These are phyloP conservation scores for Achaetomium macrosporum DNA, from an alignment of 2,329 filamentous ascomycete genomes.

Conservation along the genomic window DNA sequence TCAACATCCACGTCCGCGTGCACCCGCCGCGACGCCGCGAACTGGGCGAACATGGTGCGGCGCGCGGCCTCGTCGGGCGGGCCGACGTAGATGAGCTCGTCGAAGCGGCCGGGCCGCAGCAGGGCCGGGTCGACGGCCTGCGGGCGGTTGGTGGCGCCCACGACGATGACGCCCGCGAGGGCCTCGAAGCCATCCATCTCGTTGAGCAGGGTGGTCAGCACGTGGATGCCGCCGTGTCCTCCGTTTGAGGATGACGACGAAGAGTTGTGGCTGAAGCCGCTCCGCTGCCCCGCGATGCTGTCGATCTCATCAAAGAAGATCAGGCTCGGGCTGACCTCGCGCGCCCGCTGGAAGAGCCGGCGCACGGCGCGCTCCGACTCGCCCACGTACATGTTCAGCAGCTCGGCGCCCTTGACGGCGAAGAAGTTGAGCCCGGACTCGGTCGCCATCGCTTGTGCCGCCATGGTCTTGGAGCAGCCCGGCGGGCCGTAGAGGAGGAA, in stretches of 20 bases:
- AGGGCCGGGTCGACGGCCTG: constrained; percentile 81
- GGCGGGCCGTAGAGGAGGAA: constrained; percentile 87
- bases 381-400: constrained; percentile 95
- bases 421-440: constrained; percentile 91
- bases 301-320: constrained; percentile 98
- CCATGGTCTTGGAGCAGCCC: constrained; percentile 91
- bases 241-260: constrained; percentile 18
- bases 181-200: constrained; percentile 95
- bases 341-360: constrained; percentile 78
- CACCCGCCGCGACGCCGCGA: constrained; percentile 56
- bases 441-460: constrained; percentile 83
- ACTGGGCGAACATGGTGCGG: constrained; percentile 67
- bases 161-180: constrained; percentile 74
- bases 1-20: constrained; percentile 58
- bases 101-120: constrained; percentile 78
- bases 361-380: constrained; percentile 85
- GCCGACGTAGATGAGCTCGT: constrained; percentile 78
- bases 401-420: constrained; percentile 86
- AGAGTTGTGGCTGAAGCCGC: constrained; percentile 39
- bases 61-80: constrained; percentile 69
- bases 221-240: constrained; percentile 59
- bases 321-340: constrained; percentile 81
- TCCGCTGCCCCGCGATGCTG: constrained; percentile 60
- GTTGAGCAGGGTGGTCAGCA: constrained; percentile 81
- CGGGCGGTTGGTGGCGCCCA: constrained; percentile 88